Conservation (phyloP, 1,284 basidiomycete genomes). For the Pseudozyma pruni region DNA sequence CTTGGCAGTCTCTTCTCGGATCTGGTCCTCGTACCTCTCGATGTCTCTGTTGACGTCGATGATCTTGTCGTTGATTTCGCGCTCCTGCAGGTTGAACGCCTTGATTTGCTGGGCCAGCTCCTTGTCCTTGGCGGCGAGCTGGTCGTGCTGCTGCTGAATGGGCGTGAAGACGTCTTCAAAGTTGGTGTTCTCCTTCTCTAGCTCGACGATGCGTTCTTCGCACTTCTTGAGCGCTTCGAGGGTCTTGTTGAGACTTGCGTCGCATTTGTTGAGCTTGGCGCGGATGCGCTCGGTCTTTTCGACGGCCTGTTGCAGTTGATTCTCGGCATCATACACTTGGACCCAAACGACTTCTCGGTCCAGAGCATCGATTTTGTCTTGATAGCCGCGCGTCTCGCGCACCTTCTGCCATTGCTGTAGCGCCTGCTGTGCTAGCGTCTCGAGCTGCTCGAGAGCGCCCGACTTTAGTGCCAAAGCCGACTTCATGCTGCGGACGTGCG, state of each 20-base stretch:
- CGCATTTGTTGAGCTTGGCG: conserved; percentile 34
- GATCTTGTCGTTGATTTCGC: conserved; percentile 50
- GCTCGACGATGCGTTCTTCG: conserved; percentile 30
- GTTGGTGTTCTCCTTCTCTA: conserved; percentile 58
- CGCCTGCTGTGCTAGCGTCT: conserved; percentile 74
- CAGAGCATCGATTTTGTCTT: conserved; percentile 76
- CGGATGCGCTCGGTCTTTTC: conserved; percentile 42
- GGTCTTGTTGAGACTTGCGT: conserved; percentile 32
- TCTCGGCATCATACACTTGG: conserved; percentile 79
- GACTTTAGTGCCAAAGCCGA: conserved; percentile 68
- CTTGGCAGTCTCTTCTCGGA: conserved; percentile 68
- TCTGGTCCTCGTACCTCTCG: conserved; percentile 71
- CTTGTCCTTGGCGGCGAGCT: conserved; percentile 58
- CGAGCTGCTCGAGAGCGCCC: conserved; percentile 79
- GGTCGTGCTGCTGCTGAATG: conserved; percentile 42
- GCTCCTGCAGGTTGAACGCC: conserved; percentile 39
- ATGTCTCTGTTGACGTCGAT: conserved; percentile 69
- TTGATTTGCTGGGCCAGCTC: conserved; percentile 70
- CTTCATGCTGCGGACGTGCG: conserved; percentile 55
- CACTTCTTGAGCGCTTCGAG: conserved; percentile 29
- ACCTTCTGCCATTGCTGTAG: conserved; percentile 77
- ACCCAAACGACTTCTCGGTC: conserved; percentile 90
- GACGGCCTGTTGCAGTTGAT: conserved; percentile 52
- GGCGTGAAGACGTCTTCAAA: conserved; percentile 37
- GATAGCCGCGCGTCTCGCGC: conserved; percentile 77